Evolutionary conservation across 495 filamentous ascomycete species (phyloP), one percentile per base, ranked within the genome.

Genomic region (Tuber aestivum): DNA sequence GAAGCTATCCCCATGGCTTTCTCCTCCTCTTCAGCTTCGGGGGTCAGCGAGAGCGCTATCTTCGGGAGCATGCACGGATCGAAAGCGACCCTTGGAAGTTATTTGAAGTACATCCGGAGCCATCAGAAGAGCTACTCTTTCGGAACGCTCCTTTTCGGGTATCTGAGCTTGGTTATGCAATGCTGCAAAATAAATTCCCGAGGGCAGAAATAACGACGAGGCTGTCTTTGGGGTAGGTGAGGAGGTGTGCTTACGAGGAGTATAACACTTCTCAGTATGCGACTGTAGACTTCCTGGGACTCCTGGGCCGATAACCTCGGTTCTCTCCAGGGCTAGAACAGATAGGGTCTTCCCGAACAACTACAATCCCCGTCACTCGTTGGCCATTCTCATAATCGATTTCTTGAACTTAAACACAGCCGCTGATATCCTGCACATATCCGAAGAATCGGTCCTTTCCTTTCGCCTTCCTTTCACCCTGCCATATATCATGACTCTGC

Each of bases 391-490:
- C n/a, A n/a, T n/a, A n/a, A n/a, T n/a, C n/a, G n/a, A 82, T 80
- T 35, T 77, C 61, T 42, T 82, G 80, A 23, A 82, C 48, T n/a
- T 50, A 70, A 23, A 56, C 69, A 7, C 76, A 75, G n/a, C 72
- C 70, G 12, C 27, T 81, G 35, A 73, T 61, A n/a, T 77, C 48
- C 18, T 65, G 45, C 10, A 73, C 72, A 37, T 70, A 71, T 20
- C 80, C 80, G 72, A 82, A 82, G 50, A 78, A 78, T 32, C 41
- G 78, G 69, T 79, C 72, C 27, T 71, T 78, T 37, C 50, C 10
- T 65, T 69, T 37, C 73, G 77, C n/a, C 82, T 79, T 2, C 81
- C 81, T 41, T 74, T 72, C 81, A 83, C 81, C 9, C n/a, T n/a
- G n/a, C n/a, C n/a, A n/a, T n/a, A n/a, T n/a, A n/a, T n/a, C n/a